Base-by-base conservation (phyloP, 495 filamentous ascomycete genomes). In the Chlorociboria aeruginascens region DNA sequence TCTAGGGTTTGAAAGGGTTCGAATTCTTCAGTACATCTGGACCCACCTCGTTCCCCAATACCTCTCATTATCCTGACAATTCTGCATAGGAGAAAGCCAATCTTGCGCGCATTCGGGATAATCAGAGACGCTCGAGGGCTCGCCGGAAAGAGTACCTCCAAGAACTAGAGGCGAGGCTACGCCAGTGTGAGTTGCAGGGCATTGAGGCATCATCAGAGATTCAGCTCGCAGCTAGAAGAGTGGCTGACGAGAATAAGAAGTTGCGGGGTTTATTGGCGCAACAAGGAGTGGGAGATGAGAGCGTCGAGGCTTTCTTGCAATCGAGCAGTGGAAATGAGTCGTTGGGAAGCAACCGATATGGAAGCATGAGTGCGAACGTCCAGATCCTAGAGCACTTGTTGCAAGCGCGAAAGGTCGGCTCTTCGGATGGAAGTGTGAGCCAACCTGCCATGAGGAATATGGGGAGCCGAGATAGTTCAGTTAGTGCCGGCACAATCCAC, bases 71-170 rank as follows among this genome's bases (percentile, higher is more conserved):
- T 25, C 4, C 20, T 25, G 20, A 25, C 20, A 25, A 36, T 14
- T 51, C 49, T 36, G 34, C 47, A 32, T 30, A 57, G 50, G 54
- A 57, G 47, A 68, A 68, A 48, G 53, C 63, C 40, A 68, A 71
- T 48, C 68, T 74, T 16, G 63, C 65, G 16, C 77, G 79, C 35
- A 71, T 80, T 40, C 73, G 86, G n/a, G 83, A 89, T 40, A 92
- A 92, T 60, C 86, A 92, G 57, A 76, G 86, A 37, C 82, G 79
- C 33, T 87, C 82, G 40, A 79, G 86, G 20, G 84, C 85, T 10
- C 70, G 81, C 17, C 77, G 77, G 49, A 87, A 85, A 64, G 81
- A 88, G 58, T 85, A 93, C 59, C 62, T 86, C 14, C 66, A 75
- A 32, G 78, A 83, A 17, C 68, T 92, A 29, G 86, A 92, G 58